Base-by-base conservation (phyloP, 768 basidiomycete species). In the Symmetrospora coprosmae region DNA sequence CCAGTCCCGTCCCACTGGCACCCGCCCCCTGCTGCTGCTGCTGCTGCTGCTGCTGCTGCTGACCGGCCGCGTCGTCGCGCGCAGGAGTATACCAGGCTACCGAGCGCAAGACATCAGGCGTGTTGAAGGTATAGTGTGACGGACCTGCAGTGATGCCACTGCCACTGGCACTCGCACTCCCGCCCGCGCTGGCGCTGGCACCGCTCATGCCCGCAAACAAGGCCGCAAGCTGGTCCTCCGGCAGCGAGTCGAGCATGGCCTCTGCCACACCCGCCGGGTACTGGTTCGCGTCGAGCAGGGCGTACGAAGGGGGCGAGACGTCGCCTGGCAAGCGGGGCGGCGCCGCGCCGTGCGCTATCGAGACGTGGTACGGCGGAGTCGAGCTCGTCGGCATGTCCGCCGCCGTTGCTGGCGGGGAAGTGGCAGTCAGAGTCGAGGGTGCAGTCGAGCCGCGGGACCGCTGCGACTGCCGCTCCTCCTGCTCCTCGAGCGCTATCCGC, bases 401-500 rank as follows among this genome's bases (percentile, higher is more conserved):
- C n/a, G n/a, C 34, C 46, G 62, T 37, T 53, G 41, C 21, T 41
- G n/a, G n/a, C n/a, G n/a, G n/a, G n/a, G n/a, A n/a, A n/a, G n/a
- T n/a, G n/a, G n/a, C n/a, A n/a, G n/a, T n/a, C n/a, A n/a, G n/a
- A n/a, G n/a, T n/a, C n/a, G n/a, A n/a, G n/a, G n/a, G n/a, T n/a
- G n/a, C n/a, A n/a, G n/a, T n/a, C n/a, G n/a, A n/a, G n/a, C n/a
- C n/a, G n/a, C n/a, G n/a, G n/a, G n/a, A 25, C 19, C 43, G 30
- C n/a, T 50, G 23, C 28, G 25, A 19, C 53, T 11, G 31, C 28
- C 6, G 37, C 27, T 43, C 68, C 21, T 59, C 61, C 27, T 59
- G 68, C 60, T 34, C 71, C 62, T 23, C 71, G 67, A 64, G 70
- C 13, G 51, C 27, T 31, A 69, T 49, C 38, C 68, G 55, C 33